Base-by-base conservation (phyloP, 345 rosid species). In the Anacardium occidentale region DNA sequence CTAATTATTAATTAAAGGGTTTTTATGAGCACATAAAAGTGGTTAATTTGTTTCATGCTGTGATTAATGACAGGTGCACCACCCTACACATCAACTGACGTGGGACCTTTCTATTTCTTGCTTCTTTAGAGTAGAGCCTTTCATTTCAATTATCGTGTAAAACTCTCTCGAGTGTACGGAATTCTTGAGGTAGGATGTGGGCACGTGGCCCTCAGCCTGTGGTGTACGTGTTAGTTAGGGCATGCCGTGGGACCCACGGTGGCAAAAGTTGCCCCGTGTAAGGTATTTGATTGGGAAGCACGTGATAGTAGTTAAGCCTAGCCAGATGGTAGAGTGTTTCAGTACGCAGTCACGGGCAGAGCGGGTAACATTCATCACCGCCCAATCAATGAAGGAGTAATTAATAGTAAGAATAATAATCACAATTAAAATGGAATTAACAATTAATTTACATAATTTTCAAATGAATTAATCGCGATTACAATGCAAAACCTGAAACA, bases 181-280 rank as follows among this genome's bases (percentile, higher is more conserved):
- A 25, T 4, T 69, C 21, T 20, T 15, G 25, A 4, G 42, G 55
- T 10, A 1, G 22, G 47, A 18, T 52, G 34, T 4, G 17, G 53
- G 53, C 68, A 69, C 69, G 75, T 76, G 74, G 52, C 53, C 40
- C n/a, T 5, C 44, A 44, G 17, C 34, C 51, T 62, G 58, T 70
- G 65, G 65, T 26, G 15, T 34, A 68, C 62, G 62, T 45, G 17
- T 50, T 47, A 7, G 42, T 6, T 37, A 25, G 13, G 3, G 10
- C 66, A 66, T 63, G 48, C 14, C 44, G 68, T 66, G 74, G 76
- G 72, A 17, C 48, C 44, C 72, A 11, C 18, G 10, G 7, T 10
- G 18, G 6, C 5, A 10, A 57, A 66, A 48, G 2, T 1, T 6
- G 54, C 73, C 83, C 64, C 68, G 79, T 72, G 73, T 48, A 51